phyloP scores from a whole-genome alignment of 495 filamentous ascomycete species.

The Xylaria nigripes region DNA sequence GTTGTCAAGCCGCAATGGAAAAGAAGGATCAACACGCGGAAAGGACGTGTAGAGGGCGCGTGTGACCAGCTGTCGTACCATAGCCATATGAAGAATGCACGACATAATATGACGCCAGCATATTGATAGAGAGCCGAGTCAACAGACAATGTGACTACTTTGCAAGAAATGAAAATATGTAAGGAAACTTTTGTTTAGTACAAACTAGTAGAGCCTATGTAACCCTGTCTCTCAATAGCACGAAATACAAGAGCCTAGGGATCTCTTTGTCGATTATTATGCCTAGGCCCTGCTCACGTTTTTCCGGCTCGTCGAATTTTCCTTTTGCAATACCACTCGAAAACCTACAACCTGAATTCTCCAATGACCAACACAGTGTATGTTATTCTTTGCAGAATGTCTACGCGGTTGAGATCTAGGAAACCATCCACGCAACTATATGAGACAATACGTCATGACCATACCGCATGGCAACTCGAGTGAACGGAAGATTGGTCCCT shows the following conservation, averaged over 20 bases:
- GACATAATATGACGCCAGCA: too few species aligned
- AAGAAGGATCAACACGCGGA: too few species aligned
- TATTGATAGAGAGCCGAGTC: not conserved
- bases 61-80: too few species aligned
- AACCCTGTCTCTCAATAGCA: conserved; percentile 16
- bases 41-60: too few species aligned
- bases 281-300: conserved; percentile 2
- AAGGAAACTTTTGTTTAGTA: conserved; percentile 22
- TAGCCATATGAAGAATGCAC: too few species aligned
- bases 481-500: conserved; percentile 15
- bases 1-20: too few species aligned
- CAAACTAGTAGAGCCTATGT: conserved; percentile 21
- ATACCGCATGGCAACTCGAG: conserved; percentile 16
- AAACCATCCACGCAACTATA: conserved; percentile 27
- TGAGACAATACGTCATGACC: conserved; percentile 19
- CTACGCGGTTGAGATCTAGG: conserved; percentile 24
- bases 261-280: conserved; percentile 2
- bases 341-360: conserved; percentile 25
- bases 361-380: conserved; percentile 26
- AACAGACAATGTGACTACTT: not conserved
- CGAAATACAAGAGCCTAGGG: conserved; percentile 20
- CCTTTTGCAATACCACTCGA: conserved; percentile 13
- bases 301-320: conserved; percentile 10
- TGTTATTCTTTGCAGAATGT: conserved; percentile 25
- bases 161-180: not conserved